Evolutionary conservation across 257 asterid genomes (phyloP).

Genomic region (Solanum sitiens): DNA sequence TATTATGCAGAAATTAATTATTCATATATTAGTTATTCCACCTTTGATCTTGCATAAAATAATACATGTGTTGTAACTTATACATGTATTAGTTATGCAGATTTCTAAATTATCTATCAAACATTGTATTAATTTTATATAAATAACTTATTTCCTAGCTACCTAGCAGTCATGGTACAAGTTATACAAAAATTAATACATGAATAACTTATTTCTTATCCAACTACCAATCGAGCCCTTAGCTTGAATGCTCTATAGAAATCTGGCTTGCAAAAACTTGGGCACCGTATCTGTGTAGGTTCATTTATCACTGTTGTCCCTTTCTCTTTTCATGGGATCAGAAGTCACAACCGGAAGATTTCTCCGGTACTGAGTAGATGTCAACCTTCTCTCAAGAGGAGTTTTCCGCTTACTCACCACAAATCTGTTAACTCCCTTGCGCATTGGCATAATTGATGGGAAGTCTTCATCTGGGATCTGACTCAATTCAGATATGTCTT

Average conservation of each 20-base stretch:
- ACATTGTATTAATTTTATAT: background rate
- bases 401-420: conserved; percentile 97
- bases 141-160: background rate
- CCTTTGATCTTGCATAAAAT: background rate
- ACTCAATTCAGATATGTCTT: conserved; percentile 86
- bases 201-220: background rate
- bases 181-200: background rate
- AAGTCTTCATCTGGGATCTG: conserved; percentile 96
- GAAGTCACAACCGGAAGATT: conserved; percentile 53
- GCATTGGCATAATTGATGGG: conserved; percentile 94
- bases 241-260: background rate
- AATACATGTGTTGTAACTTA: background rate
- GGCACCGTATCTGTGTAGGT: background rate
- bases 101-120: background rate
- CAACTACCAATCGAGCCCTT: background rate
- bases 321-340: conserved; percentile 36
- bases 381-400: conserved; percentile 82
- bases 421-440: conserved; percentile 88
- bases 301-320: conserved; percentile 18
- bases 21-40: background rate
- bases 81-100: background rate
- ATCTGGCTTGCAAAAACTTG: background rate
- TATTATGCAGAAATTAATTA: background rate
- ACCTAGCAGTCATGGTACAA: background rate
- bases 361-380: conserved; percentile 65